Base-by-base conservation (phyloP, 2,329 filamentous ascomycete species). In the Tolypocladium cylindrosporum region DNA sequence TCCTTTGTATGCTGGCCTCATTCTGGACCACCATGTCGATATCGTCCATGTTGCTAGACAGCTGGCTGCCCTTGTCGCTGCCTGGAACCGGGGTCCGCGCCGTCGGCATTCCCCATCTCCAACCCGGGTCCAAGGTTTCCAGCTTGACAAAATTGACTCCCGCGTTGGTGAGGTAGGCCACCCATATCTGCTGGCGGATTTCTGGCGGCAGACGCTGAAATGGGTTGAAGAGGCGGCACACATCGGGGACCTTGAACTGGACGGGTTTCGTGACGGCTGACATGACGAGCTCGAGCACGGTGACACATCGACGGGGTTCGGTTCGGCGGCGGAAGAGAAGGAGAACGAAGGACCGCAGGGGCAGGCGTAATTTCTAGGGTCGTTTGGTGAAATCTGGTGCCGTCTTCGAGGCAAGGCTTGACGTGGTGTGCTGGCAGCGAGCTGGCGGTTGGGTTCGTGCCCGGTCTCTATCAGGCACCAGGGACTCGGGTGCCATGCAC, bases 111-210 rank as follows among this genome's bases (percentile, higher is more conserved):
- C 52, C 54, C 68, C 68, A 71, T 36, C 59, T 63, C 52, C 64
- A 65, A 41, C 59, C 57, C 7, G 61, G 56, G 21, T 63, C 65
- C 9, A 58, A 55, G 8, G 62, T 61, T 14, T 67, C 58, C 8
- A 72, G 61, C 56, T 65, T 68, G 57, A 74, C 62, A 45, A 72
- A 74, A 45, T 72, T 68, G 63, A 74, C 68, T 34, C 72, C 72
- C 0, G 71, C 70, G 11, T 67, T 63, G 1, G 64, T 60, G 11
- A 74, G 58, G 27, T 67, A 66, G 24, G 55, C 52, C 43, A 66
- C 66, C 72, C 72, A 74, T 56, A 74, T 71, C 42, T 68, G 65
- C 36, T 68, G 63, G 37, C 72, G 71, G 10, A 74, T 64, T 57
- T 74, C 72, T 3, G 67, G 58, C 1, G 72, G 72, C n/a, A 74